Evolutionary conservation across 257 asterid genomes (phyloP).

Genomic region (Solanum verrucosum): DNA sequence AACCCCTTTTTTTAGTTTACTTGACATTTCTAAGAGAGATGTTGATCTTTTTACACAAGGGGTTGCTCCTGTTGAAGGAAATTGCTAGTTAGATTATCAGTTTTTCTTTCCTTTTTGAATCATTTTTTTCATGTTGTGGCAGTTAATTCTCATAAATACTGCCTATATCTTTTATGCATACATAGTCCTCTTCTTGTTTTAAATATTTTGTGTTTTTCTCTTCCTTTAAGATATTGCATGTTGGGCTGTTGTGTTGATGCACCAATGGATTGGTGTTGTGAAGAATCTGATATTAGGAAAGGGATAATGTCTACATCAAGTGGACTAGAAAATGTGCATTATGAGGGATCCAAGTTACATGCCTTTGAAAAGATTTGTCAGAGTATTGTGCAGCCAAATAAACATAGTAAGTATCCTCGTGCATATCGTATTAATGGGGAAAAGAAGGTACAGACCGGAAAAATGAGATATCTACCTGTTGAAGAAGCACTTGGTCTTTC

Average conservation of each 20-base stretch:
- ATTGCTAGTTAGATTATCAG: background rate
- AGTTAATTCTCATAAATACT: too few relatives aligned
- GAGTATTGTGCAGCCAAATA: background rate
- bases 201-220: background rate
- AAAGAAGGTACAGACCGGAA: background rate
- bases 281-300: background rate
- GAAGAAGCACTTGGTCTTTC: too few relatives aligned
- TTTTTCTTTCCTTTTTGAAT: background rate
- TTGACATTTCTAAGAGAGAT: background rate
- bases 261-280: background rate
- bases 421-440: too few relatives aligned
- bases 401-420: too few relatives aligned
- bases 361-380: background rate
- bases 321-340: background rate
- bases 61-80: background rate
- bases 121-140: too few relatives aligned
- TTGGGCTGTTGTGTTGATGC: background rate
- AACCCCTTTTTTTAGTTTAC: background rate
- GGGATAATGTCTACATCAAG: background rate
- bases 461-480: too few relatives aligned
- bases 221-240: background rate
- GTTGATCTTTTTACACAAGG: background rate
- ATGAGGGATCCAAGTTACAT: background rate
- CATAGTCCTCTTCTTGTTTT: background rate
- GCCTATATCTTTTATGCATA: background rate